Base-by-base conservation (phyloP, 2,329 filamentous ascomycete genomes). In the Ceratocystis lukuohia region DNA sequence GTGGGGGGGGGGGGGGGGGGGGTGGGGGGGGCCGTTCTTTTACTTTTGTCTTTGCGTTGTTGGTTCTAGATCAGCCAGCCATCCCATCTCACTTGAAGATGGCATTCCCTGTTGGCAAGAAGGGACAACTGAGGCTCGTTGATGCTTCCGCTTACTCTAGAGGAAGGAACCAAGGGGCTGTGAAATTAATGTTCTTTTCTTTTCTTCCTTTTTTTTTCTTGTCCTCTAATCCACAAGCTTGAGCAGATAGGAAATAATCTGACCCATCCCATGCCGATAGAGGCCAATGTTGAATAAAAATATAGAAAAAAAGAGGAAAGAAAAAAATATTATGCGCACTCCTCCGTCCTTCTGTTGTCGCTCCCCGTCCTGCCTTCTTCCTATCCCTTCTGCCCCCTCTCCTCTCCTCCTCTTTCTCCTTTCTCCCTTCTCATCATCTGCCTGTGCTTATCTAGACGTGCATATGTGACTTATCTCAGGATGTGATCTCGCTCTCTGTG, bases 161-260 rank as follows among this genome's bases (percentile, higher is more conserved):
- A 2, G 17, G 44, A 66, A 66, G 64, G 57, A 66, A 56, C 48
- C 25, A 37, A 66, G 62, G 45, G 66, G 66, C 61, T 67, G 66
- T 62, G 64, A 65, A 62, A 41, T 53, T 67, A 28, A 50, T 62
- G 22, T 65, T 20, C 57, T 33, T 59, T 45, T 48, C 53, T 48
- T 46, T 53, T 17, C 1, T 65, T 20, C 22, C 22, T 22, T 64
- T 25, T 30, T 30, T 41, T 56, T 22, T 59, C 22, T 59, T n/a
- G 28, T 30, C 6, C n/a, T 15, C 7, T 6, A 59, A 3, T 33
- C 1, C 3, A 56, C 37, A n/a, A 22, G 30, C 30, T 33, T 33
- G 30, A 33, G 6, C 30, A 33, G 7, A 7, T 7, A 33, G 10
- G 10, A 12, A 41, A 41, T 4, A 5, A 15, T 15, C 0, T 41